These are phyloP conservation scores for Peronosclerospora sorghi DNA, from an alignment of 352 stramenopile genomes.

Conservation along the genomic window DNA sequence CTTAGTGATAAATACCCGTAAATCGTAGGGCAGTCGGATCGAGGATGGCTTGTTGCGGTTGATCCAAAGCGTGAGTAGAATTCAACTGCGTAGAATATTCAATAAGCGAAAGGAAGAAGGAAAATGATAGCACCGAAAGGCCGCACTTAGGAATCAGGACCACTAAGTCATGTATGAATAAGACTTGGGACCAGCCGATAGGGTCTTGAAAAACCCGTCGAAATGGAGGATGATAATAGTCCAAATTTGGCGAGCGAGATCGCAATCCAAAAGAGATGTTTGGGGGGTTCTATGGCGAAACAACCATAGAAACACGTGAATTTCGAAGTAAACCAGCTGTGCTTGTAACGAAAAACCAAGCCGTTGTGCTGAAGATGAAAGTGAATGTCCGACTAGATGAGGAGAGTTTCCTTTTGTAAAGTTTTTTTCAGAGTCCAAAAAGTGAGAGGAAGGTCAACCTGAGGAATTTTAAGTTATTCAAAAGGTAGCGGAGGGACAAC, in stretches of 20 bases:
- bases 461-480: background rate
- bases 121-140: background rate
- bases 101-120: constrained; percentile 4
- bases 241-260: background rate
- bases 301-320: constrained; percentile 1
- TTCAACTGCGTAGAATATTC: background rate
- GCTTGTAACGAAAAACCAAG: constrained; percentile 3
- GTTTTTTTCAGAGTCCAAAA: background rate
- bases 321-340: background rate
- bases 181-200: background rate
- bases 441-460: background rate
- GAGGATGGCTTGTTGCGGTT: constrained; percentile 2
- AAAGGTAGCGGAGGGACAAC: background rate
- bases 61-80: constrained; percentile 1
- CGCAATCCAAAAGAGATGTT: constrained; percentile 2
- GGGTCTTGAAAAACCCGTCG: background rate
- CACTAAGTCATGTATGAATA: background rate
- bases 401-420: background rate
- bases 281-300: background rate
- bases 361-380: constrained; percentile 3
- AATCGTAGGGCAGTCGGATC: background rate
- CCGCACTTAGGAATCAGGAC: too few relatives aligned
- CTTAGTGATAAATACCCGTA: background rate
- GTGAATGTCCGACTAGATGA: background rate
- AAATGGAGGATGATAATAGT: background rate